phyloP scores from a whole-genome alignment of 148 eudicot genomes.

The Rhododendron mucronatum region DNA sequence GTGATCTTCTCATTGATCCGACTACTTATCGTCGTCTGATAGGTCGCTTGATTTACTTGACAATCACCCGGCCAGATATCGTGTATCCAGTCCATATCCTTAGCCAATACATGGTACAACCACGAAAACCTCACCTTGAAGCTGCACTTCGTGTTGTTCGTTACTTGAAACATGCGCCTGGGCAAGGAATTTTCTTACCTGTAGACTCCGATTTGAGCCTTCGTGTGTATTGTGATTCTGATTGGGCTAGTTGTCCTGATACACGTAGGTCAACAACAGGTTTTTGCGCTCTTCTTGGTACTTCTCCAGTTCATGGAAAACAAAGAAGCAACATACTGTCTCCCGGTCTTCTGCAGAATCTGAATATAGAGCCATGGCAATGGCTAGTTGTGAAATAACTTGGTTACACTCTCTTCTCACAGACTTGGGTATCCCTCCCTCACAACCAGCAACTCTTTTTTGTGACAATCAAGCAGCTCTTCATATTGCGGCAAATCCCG shows the following conservation, averaged over 20 bases:
- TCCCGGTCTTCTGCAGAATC: not conserved
- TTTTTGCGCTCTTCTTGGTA: not conserved
- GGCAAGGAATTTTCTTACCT: not conserved
- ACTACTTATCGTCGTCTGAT: not conserved
- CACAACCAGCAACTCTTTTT: not conserved
- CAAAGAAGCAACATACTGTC: not conserved
- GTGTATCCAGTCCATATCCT: not conserved
- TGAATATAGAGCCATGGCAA: not conserved
- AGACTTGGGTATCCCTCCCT: too few relatives aligned
- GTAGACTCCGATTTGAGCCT: not conserved
- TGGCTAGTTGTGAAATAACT: not conserved
- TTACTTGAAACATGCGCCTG: not conserved
- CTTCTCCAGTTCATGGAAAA: not conserved
- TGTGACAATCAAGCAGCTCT: conserved; percentile 11
- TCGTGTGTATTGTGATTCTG: not conserved
- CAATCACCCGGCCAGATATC: not conserved
- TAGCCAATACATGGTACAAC: not conserved
- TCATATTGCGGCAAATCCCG: not conserved
- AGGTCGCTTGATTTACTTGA: not conserved
- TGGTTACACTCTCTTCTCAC: not conserved
- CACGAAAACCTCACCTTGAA: not conserved
- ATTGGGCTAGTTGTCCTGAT: not conserved
- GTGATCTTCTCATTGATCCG: not conserved
- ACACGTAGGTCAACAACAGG: not conserved
- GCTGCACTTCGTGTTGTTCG: not conserved